These are phyloP conservation scores for Rubia tinctorum DNA, from an alignment of 305 asterid species.

Conservation along the genomic window DNA sequence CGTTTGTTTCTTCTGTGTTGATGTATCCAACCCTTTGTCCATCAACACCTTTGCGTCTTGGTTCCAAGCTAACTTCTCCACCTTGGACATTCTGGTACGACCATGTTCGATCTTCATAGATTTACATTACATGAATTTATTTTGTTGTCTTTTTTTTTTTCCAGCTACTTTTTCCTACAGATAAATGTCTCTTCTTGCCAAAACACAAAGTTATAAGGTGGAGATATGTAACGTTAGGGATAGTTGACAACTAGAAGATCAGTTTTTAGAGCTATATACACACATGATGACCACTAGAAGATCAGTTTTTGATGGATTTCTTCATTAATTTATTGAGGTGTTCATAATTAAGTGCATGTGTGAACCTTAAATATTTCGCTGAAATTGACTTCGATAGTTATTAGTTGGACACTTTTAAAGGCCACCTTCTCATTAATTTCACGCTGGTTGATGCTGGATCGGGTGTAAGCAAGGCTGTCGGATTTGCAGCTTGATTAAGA, in stretches of 20 bases:
- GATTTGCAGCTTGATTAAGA: background rate
- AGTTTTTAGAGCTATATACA: background rate
- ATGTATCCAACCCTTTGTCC: slow-evolving; percentile 50
- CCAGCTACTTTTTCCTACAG: too few relatives aligned
- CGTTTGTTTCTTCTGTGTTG: slow-evolving; percentile 50
- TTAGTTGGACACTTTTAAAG: background rate
- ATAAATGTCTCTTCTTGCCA: too few relatives aligned
- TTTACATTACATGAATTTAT: too few relatives aligned
- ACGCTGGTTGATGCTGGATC: background rate
- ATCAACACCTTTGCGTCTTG: slow-evolving; percentile 46
- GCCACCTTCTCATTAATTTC: background rate
- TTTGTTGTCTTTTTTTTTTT: too few relatives aligned
- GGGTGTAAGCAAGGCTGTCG: background rate
- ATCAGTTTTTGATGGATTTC: background rate
- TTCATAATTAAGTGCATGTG: too few relatives aligned
- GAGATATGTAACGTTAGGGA: too few relatives aligned
- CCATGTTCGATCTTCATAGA: background rate
- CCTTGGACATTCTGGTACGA: slow-evolving; percentile 61
- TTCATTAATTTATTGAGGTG: background rate
- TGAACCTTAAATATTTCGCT: too few relatives aligned
- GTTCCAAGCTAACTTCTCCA: slow-evolving; percentile 45
- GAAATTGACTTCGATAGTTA: background rate
- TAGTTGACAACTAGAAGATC: too few relatives aligned
- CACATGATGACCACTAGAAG: background rate
- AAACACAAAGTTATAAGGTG: too few relatives aligned